A percentile compares a stretch with the other conserved stretches of the same genome.
These are phyloP conservation scores for Cupressus sempervirens DNA, from an alignment of 75 land plant species.

Conservation along the genomic window DNA sequence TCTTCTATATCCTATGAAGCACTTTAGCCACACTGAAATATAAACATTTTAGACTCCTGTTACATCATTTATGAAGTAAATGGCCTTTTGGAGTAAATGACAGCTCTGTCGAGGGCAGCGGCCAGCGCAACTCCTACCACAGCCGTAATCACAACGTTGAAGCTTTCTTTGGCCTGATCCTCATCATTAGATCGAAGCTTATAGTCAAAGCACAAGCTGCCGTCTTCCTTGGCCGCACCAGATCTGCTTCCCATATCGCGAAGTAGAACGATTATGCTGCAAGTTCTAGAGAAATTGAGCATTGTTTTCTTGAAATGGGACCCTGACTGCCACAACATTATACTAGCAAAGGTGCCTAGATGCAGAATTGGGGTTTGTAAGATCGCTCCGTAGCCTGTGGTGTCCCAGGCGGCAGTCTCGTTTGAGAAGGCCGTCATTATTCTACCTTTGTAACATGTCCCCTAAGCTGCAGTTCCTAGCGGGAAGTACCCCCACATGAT, in stretches of 20 bases:
- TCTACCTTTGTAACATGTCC: conserved; percentile 30
- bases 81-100: no score
- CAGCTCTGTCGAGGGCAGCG: no score
- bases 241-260: conserved; percentile 27
- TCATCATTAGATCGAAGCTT: conserved; percentile 10
- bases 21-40: no score
- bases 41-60: no score
- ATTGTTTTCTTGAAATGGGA: conserved; percentile 22
- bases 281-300: conserved; percentile 29
- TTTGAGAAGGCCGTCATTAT: conserved; percentile 29
- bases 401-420: background rate
- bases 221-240: conserved; percentile 10
- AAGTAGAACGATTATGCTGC: conserved; percentile 19
- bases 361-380: conserved; percentile 23
- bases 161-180: conserved; percentile 4
- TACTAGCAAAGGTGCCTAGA: conserved; percentile 17
- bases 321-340: conserved; percentile 23
- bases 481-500: conserved; percentile 42
- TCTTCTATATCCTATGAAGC: no score
- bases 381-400: conserved; percentile 11
- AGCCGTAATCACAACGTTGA: no score
- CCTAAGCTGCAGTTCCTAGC: conserved; percentile 11
- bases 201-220: background rate
- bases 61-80: no score
- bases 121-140: conserved; percentile 27